Conservation (phyloP, 2,329 filamentous ascomycete genomes). For the Phaeosphaeria sp. region DNA sequence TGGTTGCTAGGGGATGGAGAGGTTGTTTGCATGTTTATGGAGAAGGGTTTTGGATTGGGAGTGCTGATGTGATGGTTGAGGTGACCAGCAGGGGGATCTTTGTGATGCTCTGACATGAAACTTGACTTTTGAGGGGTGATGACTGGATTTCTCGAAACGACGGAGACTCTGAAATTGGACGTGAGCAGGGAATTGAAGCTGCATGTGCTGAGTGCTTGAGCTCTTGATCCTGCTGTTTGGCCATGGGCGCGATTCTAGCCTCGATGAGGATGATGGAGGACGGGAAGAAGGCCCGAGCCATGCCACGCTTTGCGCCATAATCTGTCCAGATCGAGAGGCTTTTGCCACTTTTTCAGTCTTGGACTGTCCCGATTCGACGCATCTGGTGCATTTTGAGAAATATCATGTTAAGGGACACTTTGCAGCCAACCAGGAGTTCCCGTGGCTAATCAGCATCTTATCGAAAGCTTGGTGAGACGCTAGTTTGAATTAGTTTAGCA, state of each 20-base stretch:
- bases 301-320: not conserved
- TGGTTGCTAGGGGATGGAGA: constrained; percentile 12
- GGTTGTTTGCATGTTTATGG: constrained; percentile 26
- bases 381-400: constrained; percentile 11
- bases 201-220: not conserved
- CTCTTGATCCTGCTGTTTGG: not conserved
- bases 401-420: constrained; percentile 13
- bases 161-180: not conserved
- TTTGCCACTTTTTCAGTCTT: not conserved
- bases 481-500: constrained; percentile 18
- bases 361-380: constrained; percentile 3
- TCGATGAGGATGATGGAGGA: not conserved
- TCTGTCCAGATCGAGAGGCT: not conserved
- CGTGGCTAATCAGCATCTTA: constrained; percentile 12
- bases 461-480: constrained; percentile 24
- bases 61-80: constrained; percentile 12
- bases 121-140: constrained; percentile 4
- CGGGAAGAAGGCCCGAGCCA: constrained; percentile 3
- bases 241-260: not conserved
- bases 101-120: not conserved
- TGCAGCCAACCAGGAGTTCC: constrained; percentile 20
- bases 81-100: not conserved
- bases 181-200: not conserved
- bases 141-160: not conserved
- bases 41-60: constrained; percentile 9